Evolutionary conservation across 768 basidiomycete species (phyloP).

Genomic region (Rhodotorula diobovata): DNA sequence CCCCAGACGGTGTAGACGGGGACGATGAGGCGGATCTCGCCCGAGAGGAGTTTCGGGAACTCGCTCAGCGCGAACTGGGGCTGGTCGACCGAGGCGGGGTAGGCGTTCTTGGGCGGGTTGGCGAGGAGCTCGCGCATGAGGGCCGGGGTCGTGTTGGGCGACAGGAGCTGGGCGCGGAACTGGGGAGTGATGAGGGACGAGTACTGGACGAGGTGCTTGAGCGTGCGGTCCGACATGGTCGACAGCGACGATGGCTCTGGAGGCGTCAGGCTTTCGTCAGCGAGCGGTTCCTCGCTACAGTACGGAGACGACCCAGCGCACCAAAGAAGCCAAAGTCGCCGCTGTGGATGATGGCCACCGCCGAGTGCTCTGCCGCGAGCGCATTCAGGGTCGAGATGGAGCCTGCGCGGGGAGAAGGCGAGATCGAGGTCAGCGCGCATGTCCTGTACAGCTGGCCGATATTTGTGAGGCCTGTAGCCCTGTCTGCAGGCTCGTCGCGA

Average conservation of each 20-base stretch:
- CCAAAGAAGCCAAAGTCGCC: conserved; percentile 99
- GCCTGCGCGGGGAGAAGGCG: conserved; percentile 49
- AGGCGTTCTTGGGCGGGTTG: conserved; percentile 42
- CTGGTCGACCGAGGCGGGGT: conserved; percentile 53
- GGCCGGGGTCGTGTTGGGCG: conserved; percentile 22
- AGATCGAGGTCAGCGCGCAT: not conserved
- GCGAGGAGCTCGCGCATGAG: conserved; percentile 55
- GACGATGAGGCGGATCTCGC: conserved; percentile 81
- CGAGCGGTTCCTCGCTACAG: no score
- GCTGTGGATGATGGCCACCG: conserved; percentile 89
- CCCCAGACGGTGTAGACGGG: conserved; percentile 97
- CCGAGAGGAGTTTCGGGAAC: conserved; percentile 83
- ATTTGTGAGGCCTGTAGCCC: no score
- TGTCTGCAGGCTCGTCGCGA: no score
- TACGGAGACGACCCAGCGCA: conserved; percentile 45
- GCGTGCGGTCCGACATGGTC: conserved; percentile 85
- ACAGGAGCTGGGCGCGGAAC: conserved; percentile 52
- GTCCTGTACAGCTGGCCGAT: not conserved
- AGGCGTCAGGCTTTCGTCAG: not conserved
- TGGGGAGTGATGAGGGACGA: conserved; percentile 84
- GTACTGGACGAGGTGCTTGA: conserved; percentile 93
- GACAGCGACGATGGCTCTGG: conserved; percentile 73
- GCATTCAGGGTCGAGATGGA: conserved; percentile 82
- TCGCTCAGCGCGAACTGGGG: conserved; percentile 76
- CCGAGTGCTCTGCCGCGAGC: conserved; percentile 80